phyloP scores from a whole-genome alignment of 345 rosid genomes.

The Bretschneidera sinensis region DNA sequence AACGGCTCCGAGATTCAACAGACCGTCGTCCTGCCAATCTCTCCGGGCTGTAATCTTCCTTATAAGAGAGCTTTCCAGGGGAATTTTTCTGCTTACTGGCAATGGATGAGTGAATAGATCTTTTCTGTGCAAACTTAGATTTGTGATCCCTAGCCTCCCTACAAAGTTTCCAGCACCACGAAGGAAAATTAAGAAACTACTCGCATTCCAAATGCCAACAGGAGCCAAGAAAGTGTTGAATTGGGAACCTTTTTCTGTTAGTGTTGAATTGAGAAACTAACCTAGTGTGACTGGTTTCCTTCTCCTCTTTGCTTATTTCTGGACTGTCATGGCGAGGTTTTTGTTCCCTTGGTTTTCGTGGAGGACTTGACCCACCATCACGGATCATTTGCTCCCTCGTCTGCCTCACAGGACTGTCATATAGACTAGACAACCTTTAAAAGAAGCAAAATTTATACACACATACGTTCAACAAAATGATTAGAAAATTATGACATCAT shows the following conservation, averaged over 20 bases:
- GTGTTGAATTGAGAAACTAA: constrained; percentile 10
- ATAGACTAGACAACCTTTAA: constrained; percentile 18
- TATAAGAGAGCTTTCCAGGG: constrained; percentile 15
- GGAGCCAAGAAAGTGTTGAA: neutral
- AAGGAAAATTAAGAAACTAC: neutral
- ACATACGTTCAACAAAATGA: constrained; percentile 1
- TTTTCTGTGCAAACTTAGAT: constrained; percentile 27
- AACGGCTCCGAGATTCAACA: constrained; percentile 22
- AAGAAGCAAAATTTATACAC: constrained; percentile 6
- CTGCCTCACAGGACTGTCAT: constrained; percentile 26
- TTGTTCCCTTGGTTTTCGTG: constrained; percentile 25
- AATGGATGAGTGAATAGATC: constrained; percentile 30
- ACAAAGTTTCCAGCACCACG: constrained; percentile 5
- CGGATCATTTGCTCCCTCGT: constrained; percentile 8
- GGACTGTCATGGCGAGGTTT: constrained; percentile 27
- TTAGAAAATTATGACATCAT: neutral
- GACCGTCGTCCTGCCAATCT: constrained; percentile 18
- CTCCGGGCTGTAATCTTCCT: constrained; percentile 27
- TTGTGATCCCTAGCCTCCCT: constrained; percentile 34
- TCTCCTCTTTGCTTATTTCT: constrained; percentile 28
- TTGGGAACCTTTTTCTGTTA: too few species aligned
- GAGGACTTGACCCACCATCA: constrained; percentile 31
- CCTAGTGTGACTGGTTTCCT: constrained; percentile 27
- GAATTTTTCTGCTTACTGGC: constrained; percentile 31
- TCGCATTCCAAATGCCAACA: constrained; percentile 4